Conservation (phyloP, 371 early-diverging fungal species). For the Fennellomyces sp. region DNA sequence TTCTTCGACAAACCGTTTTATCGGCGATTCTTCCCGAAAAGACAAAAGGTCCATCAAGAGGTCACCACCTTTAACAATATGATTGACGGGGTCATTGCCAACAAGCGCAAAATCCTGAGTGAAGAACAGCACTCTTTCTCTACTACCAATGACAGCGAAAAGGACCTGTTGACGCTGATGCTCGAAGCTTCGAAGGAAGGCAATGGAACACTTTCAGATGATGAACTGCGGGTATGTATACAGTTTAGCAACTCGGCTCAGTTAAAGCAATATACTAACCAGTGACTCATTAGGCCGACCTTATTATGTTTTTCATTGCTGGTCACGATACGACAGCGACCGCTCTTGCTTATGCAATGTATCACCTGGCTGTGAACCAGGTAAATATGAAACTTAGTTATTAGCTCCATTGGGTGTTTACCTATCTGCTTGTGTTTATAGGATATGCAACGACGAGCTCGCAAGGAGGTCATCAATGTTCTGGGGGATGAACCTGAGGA, state of each 20-base stretch:
- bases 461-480: slow-evolving; percentile 12
- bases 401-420: neutral
- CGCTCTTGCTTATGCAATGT: slow-evolving; percentile 18
- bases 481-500: slow-evolving; percentile 20
- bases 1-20: too few species aligned
- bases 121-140: too few species aligned
- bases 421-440: neutral
- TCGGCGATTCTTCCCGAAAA: too few species aligned
- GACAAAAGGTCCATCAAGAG: too few species aligned
- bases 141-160: slow-evolving; percentile 11
- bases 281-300: slow-evolving; percentile 10
- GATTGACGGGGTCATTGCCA: too few species aligned
- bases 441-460: slow-evolving; percentile 24
- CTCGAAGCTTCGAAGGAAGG: slow-evolving; percentile 31
- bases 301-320: slow-evolving; percentile 12
- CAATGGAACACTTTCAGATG: slow-evolving; percentile 10
- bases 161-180: slow-evolving; percentile 40
- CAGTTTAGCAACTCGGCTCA: neutral
- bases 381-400: neutral
- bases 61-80: too few species aligned
- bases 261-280: neutral
- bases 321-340: slow-evolving; percentile 22
- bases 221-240: slow-evolving; percentile 22
- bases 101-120: too few species aligned
- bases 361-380: slow-evolving; percentile 19